Conservation (phyloP, 441 rosid species). For the Populus hybrid region DNA sequence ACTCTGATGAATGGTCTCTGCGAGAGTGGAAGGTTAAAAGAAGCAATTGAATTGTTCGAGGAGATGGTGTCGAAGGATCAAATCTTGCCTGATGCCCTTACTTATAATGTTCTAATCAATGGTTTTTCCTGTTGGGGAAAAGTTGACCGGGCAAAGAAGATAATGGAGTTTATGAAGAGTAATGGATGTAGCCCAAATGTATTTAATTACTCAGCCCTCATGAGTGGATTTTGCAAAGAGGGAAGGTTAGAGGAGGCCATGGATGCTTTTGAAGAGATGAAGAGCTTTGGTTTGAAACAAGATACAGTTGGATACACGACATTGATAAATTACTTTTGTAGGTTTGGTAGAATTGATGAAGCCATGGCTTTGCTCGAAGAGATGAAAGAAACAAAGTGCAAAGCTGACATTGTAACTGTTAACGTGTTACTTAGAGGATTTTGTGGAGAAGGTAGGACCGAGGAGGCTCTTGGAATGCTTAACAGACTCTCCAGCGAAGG, state of each 20-base stretch:
- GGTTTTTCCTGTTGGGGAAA: conserved; percentile 71
- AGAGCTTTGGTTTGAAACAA: conserved; percentile 49
- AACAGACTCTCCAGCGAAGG: conserved; percentile 48
- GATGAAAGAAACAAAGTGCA: conserved; percentile 62
- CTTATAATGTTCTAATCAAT: conserved; percentile 65
- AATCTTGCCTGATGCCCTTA: conserved; percentile 70
- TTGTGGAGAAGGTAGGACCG: conserved; percentile 52
- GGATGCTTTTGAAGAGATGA: conserved; percentile 53
- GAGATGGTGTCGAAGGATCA: conserved; percentile 73
- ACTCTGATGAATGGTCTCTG: conserved; percentile 71
- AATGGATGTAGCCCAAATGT: conserved; percentile 73
- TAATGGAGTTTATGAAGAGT: conserved; percentile 73
- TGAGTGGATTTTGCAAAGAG: conserved; percentile 68
- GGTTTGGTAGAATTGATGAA: conserved; percentile 42
- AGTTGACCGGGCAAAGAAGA: conserved; percentile 65
- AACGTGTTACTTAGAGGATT: conserved; percentile 73
- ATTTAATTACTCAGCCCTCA: conserved; percentile 61
- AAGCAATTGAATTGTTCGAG: conserved; percentile 76
- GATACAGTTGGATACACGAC: conserved; percentile 70
- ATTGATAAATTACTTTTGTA: conserved; percentile 65
- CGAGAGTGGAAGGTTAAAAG: conserved; percentile 52
- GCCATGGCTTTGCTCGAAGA: conserved; percentile 59
- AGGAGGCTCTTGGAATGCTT: conserved; percentile 62
- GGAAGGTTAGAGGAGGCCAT: conserved; percentile 61
- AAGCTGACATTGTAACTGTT: conserved; percentile 63